Conservation (phyloP, 163 green algal genomes). For the Prototheca wickerhamii region DNA sequence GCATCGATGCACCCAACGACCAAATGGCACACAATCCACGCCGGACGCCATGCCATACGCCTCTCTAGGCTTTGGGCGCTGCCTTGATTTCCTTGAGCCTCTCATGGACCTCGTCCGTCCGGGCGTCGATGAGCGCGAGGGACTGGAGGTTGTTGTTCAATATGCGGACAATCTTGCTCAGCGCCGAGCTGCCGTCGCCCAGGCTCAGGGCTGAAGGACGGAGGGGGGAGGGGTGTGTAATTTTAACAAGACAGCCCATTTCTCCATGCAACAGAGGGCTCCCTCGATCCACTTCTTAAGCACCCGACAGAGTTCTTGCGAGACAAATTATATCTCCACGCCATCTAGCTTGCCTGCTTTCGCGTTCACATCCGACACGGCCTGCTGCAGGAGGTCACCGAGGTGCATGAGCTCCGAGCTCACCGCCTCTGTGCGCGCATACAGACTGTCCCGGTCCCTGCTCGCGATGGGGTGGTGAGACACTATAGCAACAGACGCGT, state of each 20-base stretch:
- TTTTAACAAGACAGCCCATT: no score
- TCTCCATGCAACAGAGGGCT: background rate
- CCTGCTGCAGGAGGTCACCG: constrained; percentile 44
- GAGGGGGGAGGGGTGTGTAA: no score
- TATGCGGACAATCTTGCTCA: constrained; percentile 67
- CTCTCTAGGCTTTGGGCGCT: background rate
- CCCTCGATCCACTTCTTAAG: no score
- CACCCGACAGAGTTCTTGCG: no score
- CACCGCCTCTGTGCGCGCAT: constrained; percentile 40
- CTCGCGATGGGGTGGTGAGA: background rate
- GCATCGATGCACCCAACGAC: no score
- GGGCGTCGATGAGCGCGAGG: constrained; percentile 53
- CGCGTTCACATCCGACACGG: constrained; percentile 56
- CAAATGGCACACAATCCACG: no score
- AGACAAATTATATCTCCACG: no score
- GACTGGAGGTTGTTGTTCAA: constrained; percentile 84
- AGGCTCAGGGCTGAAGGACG: constrained; percentile 28
- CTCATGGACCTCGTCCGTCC: constrained; percentile 34
- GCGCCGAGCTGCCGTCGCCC: constrained; percentile 44
- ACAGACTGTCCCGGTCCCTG: constrained; percentile 59
- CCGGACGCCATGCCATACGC: background rate
- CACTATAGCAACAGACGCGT: no score
- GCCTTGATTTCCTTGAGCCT: background rate
- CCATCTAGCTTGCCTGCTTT: constrained; percentile 9
- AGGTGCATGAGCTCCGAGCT: constrained; percentile 36